Evolutionary conservation across 2,329 filamentous ascomycete genomes (phyloP).

Genomic region (Camptophora hylomeconis): DNA sequence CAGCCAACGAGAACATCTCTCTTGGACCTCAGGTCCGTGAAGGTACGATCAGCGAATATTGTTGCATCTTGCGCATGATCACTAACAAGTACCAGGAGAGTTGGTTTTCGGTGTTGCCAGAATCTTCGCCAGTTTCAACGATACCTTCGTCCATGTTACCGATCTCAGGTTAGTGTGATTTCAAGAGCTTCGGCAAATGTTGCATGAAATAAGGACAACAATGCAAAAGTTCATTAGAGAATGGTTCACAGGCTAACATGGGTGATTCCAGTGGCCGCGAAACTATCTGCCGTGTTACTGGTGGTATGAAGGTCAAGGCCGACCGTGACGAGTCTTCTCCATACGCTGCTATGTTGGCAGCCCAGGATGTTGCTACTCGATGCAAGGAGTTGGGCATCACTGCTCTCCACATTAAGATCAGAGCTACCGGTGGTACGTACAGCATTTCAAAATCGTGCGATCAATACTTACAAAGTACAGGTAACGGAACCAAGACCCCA

Average conservation of each 20-base stretch:
- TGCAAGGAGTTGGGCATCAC: conserved; percentile 80
- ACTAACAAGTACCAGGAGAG: conserved; percentile 50
- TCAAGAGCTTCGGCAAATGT: conserved; percentile 21
- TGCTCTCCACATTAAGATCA: conserved; percentile 99
- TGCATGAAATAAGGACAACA: conserved; percentile 10
- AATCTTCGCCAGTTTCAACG: conserved; percentile 94
- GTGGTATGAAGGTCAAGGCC: conserved; percentile 99
- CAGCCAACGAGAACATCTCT: conserved; percentile 90
- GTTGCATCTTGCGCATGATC: conserved; percentile 1
- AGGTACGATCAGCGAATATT: conserved; percentile 45
- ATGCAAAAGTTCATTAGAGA: conserved; percentile 13
- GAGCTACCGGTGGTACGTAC: conserved; percentile 83
- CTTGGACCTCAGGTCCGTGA: conserved; percentile 93
- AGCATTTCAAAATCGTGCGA: conserved; percentile 7
- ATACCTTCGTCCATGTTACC: conserved; percentile 96
- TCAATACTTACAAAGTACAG: conserved; percentile 27
- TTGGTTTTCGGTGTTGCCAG: conserved; percentile 96
- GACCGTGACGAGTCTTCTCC: conserved; percentile 99
- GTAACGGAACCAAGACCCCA: conserved; percentile 99
- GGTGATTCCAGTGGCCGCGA: conserved; percentile 85
- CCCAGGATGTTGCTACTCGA: conserved; percentile 87
- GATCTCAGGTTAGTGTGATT: conserved; percentile 68
- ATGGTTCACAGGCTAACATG: conserved; percentile 48
- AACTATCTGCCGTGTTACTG: conserved; percentile 99
- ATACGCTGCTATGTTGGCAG: conserved; percentile 99